Evolutionary conservation across 805 yeast genomes (phyloP).

Genomic region (Lipomyces mesembrius): DNA sequence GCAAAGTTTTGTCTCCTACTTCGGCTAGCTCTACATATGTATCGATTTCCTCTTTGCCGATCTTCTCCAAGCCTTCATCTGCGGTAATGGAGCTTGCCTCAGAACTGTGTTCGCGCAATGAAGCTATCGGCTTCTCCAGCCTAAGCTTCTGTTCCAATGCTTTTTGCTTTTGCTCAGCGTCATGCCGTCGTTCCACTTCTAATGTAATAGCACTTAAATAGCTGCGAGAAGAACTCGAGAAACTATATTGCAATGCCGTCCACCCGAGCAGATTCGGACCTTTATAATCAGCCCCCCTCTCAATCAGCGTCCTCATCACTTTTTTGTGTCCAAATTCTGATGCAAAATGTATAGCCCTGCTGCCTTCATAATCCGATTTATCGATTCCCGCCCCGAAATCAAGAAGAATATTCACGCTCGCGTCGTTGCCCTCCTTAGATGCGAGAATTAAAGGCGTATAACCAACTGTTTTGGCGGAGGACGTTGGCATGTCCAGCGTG

Average conservation of each 20-base stretch:
- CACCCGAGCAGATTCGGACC: constrained; percentile 63
- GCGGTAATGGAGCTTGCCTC: neutral
- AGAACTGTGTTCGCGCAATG: neutral
- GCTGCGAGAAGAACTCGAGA: constrained; percentile 43
- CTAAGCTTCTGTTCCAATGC: constrained; percentile 14
- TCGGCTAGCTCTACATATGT: neutral
- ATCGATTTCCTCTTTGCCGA: neutral
- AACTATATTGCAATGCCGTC: constrained; percentile 65
- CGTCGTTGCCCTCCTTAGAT: constrained; percentile 61
- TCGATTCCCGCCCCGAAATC: constrained; percentile 80
- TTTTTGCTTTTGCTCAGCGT: constrained; percentile 5
- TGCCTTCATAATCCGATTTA: constrained; percentile 71
- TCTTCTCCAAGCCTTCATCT: neutral
- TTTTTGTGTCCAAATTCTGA: constrained; percentile 67
- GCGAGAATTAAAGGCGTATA: constrained; percentile 64
- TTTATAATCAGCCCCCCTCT: constrained; percentile 55
- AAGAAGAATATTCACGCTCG: constrained; percentile 65
- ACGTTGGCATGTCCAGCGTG: constrained; percentile 65
- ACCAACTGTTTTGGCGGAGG: constrained; percentile 44
- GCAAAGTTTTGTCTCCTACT: neutral
- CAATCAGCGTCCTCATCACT: constrained; percentile 59
- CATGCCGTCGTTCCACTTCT: constrained; percentile 24
- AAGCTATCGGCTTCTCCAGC: constrained; percentile 11
- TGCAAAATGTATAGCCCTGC: constrained; percentile 85
- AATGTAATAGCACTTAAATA: constrained; percentile 19